Conservation (phyloP, 192 early-diverging fungal genomes). For the Podochytrium sp. region DNA sequence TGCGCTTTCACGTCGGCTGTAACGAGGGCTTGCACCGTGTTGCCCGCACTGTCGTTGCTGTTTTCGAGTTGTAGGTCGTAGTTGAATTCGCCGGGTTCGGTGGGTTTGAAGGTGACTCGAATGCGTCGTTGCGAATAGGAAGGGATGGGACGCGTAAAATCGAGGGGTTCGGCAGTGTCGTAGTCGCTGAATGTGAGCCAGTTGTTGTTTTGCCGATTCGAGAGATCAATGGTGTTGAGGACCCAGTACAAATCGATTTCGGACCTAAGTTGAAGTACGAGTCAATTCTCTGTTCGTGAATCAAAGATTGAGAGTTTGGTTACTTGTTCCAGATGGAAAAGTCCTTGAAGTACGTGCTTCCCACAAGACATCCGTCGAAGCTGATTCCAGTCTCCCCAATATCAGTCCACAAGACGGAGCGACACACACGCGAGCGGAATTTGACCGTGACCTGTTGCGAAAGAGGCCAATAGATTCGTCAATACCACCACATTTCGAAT, state of each 20-base stretch:
- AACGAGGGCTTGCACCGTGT: slow-evolving; percentile 77
- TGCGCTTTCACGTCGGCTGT: slow-evolving; percentile 80
- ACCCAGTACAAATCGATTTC: slow-evolving; percentile 91
- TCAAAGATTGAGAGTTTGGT: background rate
- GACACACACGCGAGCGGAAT: slow-evolving; percentile 84
- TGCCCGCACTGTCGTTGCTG: slow-evolving; percentile 77
- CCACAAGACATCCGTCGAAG: slow-evolving; percentile 93
- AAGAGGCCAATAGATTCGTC: background rate
- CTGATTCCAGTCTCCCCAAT: slow-evolving; percentile 88
- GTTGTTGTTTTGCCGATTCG: slow-evolving; percentile 54
- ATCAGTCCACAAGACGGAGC: slow-evolving; percentile 90
- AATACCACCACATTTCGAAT: background rate
- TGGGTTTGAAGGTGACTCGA: slow-evolving; percentile 83
- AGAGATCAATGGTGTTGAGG: slow-evolving; percentile 72
- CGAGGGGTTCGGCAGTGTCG: slow-evolving; percentile 61
- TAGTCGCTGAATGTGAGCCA: slow-evolving; percentile 80
- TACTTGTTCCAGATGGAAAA: slow-evolving; percentile 79
- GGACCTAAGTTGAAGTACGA: no score
- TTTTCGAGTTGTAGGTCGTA: slow-evolving; percentile 92
- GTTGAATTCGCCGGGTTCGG: slow-evolving; percentile 86
- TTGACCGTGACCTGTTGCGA: slow-evolving; percentile 62
- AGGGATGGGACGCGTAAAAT: slow-evolving; percentile 59
- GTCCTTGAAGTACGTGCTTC: slow-evolving; percentile 86
- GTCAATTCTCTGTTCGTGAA: no score
- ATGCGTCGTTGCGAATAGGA: slow-evolving; percentile 73